Percentiles rank a stretch among this genome's conserved stretches.
phyloP scores from a whole-genome alignment of 768 basidiomycete species.

The Suillus brevipes region DNA sequence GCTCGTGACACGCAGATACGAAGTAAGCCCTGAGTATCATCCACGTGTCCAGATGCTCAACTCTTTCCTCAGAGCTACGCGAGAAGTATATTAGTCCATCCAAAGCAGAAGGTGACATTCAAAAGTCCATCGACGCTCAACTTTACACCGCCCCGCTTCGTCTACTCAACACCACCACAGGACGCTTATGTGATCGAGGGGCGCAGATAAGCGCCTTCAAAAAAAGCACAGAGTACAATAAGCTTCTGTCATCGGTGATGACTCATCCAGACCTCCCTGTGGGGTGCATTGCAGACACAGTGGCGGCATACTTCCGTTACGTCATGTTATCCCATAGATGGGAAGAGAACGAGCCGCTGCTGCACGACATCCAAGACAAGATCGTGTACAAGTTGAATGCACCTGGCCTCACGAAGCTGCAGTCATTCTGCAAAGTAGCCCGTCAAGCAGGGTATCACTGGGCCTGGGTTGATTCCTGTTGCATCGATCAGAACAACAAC shows the following conservation, averaged over 20 bases:
- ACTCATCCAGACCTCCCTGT: background rate
- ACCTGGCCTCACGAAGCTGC: background rate
- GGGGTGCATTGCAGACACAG: background rate
- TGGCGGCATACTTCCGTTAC: background rate
- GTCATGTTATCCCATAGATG: background rate
- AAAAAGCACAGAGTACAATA: background rate
- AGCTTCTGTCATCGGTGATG: background rate
- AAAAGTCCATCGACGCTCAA: background rate
- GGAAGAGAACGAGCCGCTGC: background rate
- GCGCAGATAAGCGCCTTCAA: background rate
- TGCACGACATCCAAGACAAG: background rate
- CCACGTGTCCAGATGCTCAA: background rate
- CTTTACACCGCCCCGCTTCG: background rate
- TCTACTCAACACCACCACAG: background rate
- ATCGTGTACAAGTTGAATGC: background rate
- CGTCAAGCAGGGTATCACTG: background rate
- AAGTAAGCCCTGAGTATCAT: background rate
- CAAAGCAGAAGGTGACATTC: background rate
- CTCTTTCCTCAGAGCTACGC: background rate
- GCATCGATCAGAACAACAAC: background rate
- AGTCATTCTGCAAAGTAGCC: background rate
- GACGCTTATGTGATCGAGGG: background rate
- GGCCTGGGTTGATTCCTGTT: background rate
- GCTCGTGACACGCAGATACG: background rate
- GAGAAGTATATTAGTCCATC: background rate